Conservation (phyloP, 1,284 basidiomycete species). For the Sanghuangporus sanghuang region DNA sequence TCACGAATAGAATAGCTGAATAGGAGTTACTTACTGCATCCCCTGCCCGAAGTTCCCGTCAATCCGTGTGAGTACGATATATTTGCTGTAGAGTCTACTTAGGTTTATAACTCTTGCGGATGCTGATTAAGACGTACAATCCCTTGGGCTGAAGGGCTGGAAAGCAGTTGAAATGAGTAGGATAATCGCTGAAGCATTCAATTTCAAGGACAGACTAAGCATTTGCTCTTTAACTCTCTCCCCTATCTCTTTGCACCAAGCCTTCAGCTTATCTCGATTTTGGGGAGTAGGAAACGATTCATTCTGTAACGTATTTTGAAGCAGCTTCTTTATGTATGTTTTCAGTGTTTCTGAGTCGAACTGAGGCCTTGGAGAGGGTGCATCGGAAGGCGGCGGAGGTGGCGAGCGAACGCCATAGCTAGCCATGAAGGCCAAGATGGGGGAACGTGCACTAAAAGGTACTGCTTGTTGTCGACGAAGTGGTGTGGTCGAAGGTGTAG, state of each 20-base stretch:
- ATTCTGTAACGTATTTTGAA: constrained; percentile 59
- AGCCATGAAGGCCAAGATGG: constrained; percentile 29
- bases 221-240: constrained; percentile 78
- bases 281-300: constrained; percentile 61
- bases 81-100: constrained; percentile 50
- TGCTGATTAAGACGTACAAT: constrained; percentile 51
- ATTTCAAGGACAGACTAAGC: constrained; percentile 37
- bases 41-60: constrained; percentile 78
- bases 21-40: constrained; percentile 50
- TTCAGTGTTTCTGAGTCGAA: constrained; percentile 71
- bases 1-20: constrained; percentile 2
- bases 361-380: constrained; percentile 51
- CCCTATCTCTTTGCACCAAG: constrained; percentile 76
- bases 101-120: background rate
- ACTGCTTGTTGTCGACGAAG: background rate
- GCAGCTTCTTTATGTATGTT: constrained; percentile 73
- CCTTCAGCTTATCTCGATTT: constrained; percentile 63
- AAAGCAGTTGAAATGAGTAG: constrained; percentile 9
- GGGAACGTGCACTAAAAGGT: background rate
- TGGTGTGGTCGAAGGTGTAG: constrained; percentile 1
- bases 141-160: constrained; percentile 69
- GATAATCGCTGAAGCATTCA: background rate
- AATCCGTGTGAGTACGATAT: constrained; percentile 76
- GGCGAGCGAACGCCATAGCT: constrained; percentile 44
- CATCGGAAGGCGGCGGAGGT: constrained; percentile 46